phyloP scores from a whole-genome alignment of 306 rosid genomes.

The Vicia faba region DNA sequence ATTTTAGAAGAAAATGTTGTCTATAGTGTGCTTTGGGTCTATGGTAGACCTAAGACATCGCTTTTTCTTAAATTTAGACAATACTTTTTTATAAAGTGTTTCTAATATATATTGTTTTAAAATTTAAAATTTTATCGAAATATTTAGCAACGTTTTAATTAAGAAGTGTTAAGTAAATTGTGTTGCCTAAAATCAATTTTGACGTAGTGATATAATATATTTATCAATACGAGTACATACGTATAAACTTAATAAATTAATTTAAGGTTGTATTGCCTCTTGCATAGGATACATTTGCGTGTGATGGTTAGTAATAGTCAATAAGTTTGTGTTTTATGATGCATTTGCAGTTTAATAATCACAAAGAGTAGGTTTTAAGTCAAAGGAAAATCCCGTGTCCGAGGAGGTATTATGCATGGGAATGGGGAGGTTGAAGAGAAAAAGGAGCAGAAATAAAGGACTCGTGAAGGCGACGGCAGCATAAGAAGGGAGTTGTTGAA shows the following conservation, averaged over 20 bases:
- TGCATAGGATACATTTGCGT: constrained; percentile 57
- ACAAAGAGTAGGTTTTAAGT: constrained; percentile 42
- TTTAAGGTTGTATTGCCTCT: constrained; percentile 37
- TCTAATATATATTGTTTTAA: too few relatives aligned
- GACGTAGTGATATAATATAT: too few relatives aligned
- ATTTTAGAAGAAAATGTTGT: too few relatives aligned
- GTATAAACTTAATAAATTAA: neutral
- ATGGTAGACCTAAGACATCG: too few relatives aligned
- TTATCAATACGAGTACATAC: too few relatives aligned
- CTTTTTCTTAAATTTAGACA: too few relatives aligned
- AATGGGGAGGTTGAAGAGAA: constrained; percentile 13
- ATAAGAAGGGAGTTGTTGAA: constrained; percentile 25
- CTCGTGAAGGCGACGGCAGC: constrained; percentile 99
- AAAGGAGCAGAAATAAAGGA: constrained; percentile 52
- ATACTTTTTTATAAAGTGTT: too few relatives aligned
- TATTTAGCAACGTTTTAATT: too few relatives aligned
- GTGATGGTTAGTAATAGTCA: constrained; percentile 30
- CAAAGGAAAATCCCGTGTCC: constrained; percentile 60
- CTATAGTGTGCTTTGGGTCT: too few relatives aligned
- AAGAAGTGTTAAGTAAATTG: too few relatives aligned
- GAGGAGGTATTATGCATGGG: constrained; percentile 49
- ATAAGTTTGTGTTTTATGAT: constrained; percentile 9
- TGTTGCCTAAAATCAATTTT: too few relatives aligned
- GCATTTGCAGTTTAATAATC: neutral
- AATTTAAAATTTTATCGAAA: too few relatives aligned